Evolutionary conservation across 495 filamentous ascomycete genomes (phyloP), one percentile per base, ranked within the genome.

Genomic region (Cenococcum geophilum): DNA sequence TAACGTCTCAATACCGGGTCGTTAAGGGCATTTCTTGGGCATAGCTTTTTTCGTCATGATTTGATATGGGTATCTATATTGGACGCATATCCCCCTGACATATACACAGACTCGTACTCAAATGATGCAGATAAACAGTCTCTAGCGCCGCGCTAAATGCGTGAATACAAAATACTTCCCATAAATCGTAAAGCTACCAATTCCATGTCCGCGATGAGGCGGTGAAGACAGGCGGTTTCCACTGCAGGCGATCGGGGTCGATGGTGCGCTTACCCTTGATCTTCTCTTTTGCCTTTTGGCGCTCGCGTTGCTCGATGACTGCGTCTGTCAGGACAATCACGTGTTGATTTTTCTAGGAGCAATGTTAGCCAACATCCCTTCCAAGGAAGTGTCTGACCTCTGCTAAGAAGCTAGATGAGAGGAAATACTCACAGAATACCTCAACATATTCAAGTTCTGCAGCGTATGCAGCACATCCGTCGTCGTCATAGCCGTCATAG

Each of bases 171-270:
- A 45, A 45, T 4, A 4, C 40, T 14, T 14, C 18, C 40, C 4
- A 45, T 45, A 18, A 18, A 18, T 4, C 14, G 18, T 18, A 1
- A 23, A 21, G 58, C 68, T 78, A 98, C 93, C 93, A 98, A 66
- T 91, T 96, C 93, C 93, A 98, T 25, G 92, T 97, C 65, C 93
- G 79, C 55, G 81, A 86, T 22, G 86, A 86, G 4, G 92, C 92
- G 37, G 87, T 91, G 70, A 97, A 96, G 5, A 96, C 89, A 0
- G 93, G 93, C 4, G 93, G 95, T 74, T 95, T 97, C 93, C 93
- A 98, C 71, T 88, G 84, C 47, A 98, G 81, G 64, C 82, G 79
- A 4, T 86, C 82, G 1, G 89, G 81, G 51, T 93, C 86, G 58
- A 97, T 91, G 57, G 77, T 77, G 54, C 88, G 75, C 72, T 82